phyloP scores from a whole-genome alignment of 441 rosid species.

The Populus hybrid region DNA sequence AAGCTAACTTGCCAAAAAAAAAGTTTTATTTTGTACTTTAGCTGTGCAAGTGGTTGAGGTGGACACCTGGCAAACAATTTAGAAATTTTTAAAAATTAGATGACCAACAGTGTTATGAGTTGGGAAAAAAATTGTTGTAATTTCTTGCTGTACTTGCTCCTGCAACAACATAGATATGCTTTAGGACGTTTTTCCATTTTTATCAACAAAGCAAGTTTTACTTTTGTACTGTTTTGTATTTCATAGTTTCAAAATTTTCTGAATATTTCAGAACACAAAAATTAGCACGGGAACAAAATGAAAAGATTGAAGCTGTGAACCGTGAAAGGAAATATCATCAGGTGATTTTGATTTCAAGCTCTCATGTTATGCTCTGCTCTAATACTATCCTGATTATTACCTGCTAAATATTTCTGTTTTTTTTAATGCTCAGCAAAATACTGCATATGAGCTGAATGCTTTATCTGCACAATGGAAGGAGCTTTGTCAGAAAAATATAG shows the following conservation, averaged over 20 bases:
- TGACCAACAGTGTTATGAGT: not conserved
- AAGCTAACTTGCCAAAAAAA: too few species aligned
- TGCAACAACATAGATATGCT: not conserved
- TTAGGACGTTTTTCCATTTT: not conserved
- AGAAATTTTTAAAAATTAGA: not conserved
- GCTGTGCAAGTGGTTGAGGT: not conserved
- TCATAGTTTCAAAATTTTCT: not conserved
- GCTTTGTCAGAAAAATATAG: constrained; percentile 80
- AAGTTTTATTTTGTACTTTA: not conserved
- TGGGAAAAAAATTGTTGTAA: not conserved
- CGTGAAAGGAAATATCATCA: constrained; percentile 95
- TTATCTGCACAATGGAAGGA: constrained; percentile 87
- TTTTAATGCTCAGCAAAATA: constrained; percentile 61
- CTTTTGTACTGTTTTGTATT: not conserved
- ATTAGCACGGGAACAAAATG: constrained; percentile 72
- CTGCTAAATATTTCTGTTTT: constrained; percentile 12
- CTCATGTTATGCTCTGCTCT: constrained; percentile 8
- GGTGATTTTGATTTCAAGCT: constrained; percentile 39
- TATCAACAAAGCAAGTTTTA: not conserved
- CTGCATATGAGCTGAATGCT: constrained; percentile 83
- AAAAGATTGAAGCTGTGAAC: constrained; percentile 76
- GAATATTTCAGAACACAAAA: constrained; percentile 62
- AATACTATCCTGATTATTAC: not conserved
- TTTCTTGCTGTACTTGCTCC: not conserved
- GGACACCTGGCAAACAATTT: not conserved